A percentile compares a stretch with the other conserved stretches of the same genome.
These are phyloP conservation scores for Aspergillus luchuensis DNA, from an alignment of 2,329 filamentous ascomycete species.

Conservation along the genomic window DNA sequence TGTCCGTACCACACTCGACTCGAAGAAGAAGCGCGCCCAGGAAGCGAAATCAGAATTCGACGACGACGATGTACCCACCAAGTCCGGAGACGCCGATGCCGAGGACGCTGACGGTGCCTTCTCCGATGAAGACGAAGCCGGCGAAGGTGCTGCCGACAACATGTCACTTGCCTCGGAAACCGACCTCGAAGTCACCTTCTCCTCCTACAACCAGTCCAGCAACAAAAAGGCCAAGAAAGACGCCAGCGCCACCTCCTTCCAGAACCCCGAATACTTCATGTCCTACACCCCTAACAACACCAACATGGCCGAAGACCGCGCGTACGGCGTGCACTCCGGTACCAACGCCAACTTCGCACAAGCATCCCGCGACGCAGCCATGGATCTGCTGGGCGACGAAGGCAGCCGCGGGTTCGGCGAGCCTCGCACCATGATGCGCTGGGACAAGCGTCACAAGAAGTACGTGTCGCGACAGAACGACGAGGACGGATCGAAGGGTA, in stretches of 20 bases:
- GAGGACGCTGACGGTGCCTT: conserved; percentile 42
- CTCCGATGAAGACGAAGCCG: conserved; percentile 43
- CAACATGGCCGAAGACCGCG: conserved; percentile 84
- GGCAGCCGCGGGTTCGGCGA: conserved; percentile 74
- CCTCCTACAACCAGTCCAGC: conserved; percentile 57
- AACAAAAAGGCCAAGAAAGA: conserved; percentile 56
- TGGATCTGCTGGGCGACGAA: conserved; percentile 93
- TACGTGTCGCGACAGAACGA: conserved; percentile 92
- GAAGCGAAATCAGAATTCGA: conserved; percentile 29
- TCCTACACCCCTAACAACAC: conserved; percentile 81
- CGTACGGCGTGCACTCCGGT: conserved; percentile 88
- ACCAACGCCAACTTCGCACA: conserved; percentile 77
- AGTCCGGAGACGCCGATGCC: conserved; percentile 27
- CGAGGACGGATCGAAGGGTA: conserved; percentile 81
- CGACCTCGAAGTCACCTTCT: conserved; percentile 71
- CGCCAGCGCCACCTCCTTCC: conserved; percentile 59
- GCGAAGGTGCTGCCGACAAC: conserved; percentile 45
- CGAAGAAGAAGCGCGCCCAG: conserved; percentile 43
- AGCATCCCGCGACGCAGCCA: conserved; percentile 80
- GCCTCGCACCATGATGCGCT: conserved; percentile 77
- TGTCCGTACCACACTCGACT: conserved; percentile 45
- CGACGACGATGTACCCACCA: conserved; percentile 14
- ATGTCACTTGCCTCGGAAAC: conserved; percentile 63
- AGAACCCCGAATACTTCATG: conserved; percentile 93
- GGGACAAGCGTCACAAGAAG: conserved; percentile 96